Evolutionary conservation across 129 eudicot species (phyloP).

Genomic region (Smallanthus sonchifolius): DNA sequence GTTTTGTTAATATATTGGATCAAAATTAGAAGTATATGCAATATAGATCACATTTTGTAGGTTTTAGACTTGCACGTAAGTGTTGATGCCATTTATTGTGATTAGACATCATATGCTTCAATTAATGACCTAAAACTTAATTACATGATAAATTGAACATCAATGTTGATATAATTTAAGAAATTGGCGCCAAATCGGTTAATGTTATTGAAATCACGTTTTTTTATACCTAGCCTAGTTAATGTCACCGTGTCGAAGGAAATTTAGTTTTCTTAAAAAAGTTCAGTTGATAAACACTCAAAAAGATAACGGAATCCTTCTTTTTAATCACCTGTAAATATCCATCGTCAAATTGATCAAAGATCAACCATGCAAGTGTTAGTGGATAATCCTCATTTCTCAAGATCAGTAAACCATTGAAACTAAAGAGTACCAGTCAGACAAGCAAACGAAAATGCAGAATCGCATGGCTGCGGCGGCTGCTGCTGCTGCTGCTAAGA

Average conservation of each 20-base stretch:
- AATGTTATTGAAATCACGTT: neutral
- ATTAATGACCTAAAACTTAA: neutral
- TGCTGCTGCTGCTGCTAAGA: constrained; percentile 20
- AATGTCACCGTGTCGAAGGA: no score
- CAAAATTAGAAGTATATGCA: neutral
- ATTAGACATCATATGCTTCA: neutral
- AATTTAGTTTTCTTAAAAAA: no score
- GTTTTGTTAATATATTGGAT: neutral
- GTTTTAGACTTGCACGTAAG: neutral
- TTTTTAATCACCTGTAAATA: neutral
- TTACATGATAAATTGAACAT: neutral
- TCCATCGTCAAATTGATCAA: neutral
- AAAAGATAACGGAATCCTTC: neutral
- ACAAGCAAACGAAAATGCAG: constrained; percentile 31
- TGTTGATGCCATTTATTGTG: neutral
- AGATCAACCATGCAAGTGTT: neutral
- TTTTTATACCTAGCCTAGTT: no score
- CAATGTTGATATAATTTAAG: neutral
- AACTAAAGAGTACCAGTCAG: neutral
- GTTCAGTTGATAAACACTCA: neutral
- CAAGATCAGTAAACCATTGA: neutral
- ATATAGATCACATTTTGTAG: neutral
- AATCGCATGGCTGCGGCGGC: constrained; percentile 28
- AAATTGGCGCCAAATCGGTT: neutral
- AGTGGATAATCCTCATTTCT: neutral